Base-by-base conservation (phyloP, 371 early-diverging fungal species). In the Lichtheimia hyalospora region DNA sequence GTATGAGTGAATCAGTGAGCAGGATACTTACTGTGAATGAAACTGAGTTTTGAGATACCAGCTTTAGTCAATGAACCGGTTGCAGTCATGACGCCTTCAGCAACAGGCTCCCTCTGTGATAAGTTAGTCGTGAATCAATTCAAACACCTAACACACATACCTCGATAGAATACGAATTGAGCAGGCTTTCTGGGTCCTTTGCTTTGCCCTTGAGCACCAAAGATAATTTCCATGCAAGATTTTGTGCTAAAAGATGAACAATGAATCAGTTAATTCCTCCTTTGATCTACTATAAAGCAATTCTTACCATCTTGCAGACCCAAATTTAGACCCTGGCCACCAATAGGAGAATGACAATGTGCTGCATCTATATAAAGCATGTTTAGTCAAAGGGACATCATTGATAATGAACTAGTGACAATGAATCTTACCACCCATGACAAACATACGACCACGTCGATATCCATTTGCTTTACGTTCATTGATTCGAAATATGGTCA, bases 221-320 rank as follows among this genome's bases (percentile, higher is more conserved):
- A 1, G 79, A 74, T 24, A 78, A 40, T 25, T 78, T 78, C 79
- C 79, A 78, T 21, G 71, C 75, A 48, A 78, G 62, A 16, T 78
- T 75, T 18, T 71, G 58, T 21, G 73, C 73, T n/a, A n/a, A n/a
- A n/a, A n/a, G n/a, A n/a, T n/a, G n/a, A n/a, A n/a, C n/a, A n/a
- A n/a, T n/a, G n/a, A n/a, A n/a, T n/a, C n/a, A n/a, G n/a, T n/a
- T n/a, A n/a, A n/a, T n/a, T n/a, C n/a, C n/a, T n/a, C n/a, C n/a
- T n/a, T n/a, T n/a, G n/a, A n/a, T n/a, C n/a, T n/a, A n/a, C n/a
- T n/a, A n/a, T n/a, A n/a, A n/a, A n/a, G n/a, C n/a, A n/a, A n/a
- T n/a, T n/a, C n/a, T n/a, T n/a, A n/a, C n/a, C n/a, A 64, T 75
- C 76, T 43, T 73, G 68, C 5, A 75, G 21, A 5, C 76, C 73